Evolutionary conservation across 139 green algal species (phyloP).

Genomic region (Medakamo hakoo): DNA sequence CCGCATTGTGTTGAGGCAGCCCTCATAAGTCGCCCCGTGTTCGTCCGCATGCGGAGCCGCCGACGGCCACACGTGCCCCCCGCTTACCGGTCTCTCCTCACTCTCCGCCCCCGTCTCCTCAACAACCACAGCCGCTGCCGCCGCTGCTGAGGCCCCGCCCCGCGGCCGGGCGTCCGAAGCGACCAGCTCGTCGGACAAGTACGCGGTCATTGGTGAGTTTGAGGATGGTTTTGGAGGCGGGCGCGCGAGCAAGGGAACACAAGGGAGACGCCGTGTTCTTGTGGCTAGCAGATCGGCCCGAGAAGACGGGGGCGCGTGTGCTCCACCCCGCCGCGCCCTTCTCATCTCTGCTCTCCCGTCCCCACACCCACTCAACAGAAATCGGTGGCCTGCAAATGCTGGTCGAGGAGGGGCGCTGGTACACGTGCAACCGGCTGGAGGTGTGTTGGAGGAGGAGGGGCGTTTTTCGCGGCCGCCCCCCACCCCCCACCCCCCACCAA

Average conservation of each 20-base stretch:
- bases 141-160: no score
- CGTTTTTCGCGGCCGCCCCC: not conserved
- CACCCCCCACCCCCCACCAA: not conserved
- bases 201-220: not conserved
- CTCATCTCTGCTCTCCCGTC: not conserved
- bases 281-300: no score
- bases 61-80: no score
- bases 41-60: no score
- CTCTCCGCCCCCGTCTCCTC: no score
- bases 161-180: not conserved
- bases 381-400: slow-evolving; percentile 78
- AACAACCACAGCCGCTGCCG: not conserved
- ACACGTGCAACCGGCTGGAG: slow-evolving; percentile 80
- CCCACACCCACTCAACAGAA: slow-evolving; percentile 20
- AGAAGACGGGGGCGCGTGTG: no score
- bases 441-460: slow-evolving; percentile 11
- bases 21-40: no score
- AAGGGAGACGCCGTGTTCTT: no score
- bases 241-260: not conserved
- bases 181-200: not conserved
- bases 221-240: not conserved
- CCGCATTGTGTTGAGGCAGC: no score
- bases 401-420: slow-evolving; percentile 81
- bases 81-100: no score
- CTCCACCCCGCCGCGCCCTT: no score